Conservation (phyloP, 768 basidiomycete genomes). For the Mycena epipterygia region DNA sequence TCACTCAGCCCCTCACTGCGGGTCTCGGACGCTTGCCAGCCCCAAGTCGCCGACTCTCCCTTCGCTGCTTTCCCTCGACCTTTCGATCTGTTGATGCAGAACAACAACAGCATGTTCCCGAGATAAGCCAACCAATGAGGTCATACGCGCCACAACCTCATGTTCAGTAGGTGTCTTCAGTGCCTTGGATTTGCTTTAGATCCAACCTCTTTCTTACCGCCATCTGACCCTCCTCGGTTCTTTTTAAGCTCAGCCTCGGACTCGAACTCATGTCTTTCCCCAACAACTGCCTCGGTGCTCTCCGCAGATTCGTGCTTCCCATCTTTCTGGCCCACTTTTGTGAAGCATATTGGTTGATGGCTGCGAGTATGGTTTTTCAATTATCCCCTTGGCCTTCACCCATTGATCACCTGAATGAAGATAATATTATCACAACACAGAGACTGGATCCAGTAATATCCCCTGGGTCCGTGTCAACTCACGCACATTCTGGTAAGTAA, state of each 20-base stretch:
- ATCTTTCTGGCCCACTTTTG: slow-evolving; percentile 4
- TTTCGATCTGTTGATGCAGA: too few species aligned
- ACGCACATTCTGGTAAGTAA: slow-evolving; percentile 30
- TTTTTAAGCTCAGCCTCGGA: background rate
- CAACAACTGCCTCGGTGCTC: background rate
- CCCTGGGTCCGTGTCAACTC: slow-evolving; percentile 33
- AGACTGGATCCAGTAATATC: slow-evolving; percentile 33
- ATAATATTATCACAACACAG: slow-evolving; percentile 37
- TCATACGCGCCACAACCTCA: slow-evolving; percentile 21
- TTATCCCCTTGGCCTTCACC: background rate
- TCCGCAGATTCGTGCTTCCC: background rate
- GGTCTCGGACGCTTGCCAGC: too few species aligned
- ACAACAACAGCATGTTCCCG: too few species aligned
- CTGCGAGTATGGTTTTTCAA: slow-evolving; percentile 15
- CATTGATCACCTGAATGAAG: slow-evolving; percentile 15
- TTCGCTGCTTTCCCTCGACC: too few species aligned
- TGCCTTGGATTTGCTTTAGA: background rate
- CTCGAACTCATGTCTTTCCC: slow-evolving; percentile 9
- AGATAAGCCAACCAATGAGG: too few species aligned
- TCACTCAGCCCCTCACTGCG: too few species aligned
- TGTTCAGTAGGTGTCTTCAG: background rate
- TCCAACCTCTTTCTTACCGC: too few species aligned
- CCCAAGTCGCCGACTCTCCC: too few species aligned
- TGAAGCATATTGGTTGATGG: slow-evolving; percentile 36
- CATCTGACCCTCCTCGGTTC: background rate